A percentile compares a stretch with the other conserved stretches of the same genome.
These are phyloP conservation scores for Begonia loranthoides DNA, from an alignment of 306 rosid genomes.

Conservation along the genomic window DNA sequence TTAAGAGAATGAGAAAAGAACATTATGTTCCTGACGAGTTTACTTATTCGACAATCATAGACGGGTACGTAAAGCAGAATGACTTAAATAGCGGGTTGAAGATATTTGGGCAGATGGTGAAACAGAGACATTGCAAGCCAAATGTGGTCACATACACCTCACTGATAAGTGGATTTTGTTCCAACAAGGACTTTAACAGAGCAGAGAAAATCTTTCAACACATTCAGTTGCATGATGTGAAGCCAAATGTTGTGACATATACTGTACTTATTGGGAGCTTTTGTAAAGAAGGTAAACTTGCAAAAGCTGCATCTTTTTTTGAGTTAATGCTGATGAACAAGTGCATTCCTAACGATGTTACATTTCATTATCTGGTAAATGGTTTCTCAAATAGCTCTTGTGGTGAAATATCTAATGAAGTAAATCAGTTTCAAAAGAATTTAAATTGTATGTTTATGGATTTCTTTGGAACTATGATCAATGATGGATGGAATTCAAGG, in stretches of 20 bases:
- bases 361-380: slow-evolving; percentile 58
- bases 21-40: slow-evolving; percentile 48
- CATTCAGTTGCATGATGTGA: slow-evolving; percentile 45
- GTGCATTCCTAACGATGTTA: slow-evolving; percentile 57
- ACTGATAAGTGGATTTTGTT: slow-evolving; percentile 63
- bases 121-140: slow-evolving; percentile 32
- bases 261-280: slow-evolving; percentile 55
- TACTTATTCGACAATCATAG: slow-evolving; percentile 67
- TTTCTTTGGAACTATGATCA: slow-evolving; percentile 44
- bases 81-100: slow-evolving; percentile 41
- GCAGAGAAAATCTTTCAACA: slow-evolving; percentile 46
- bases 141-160: slow-evolving; percentile 68
- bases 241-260: slow-evolving; percentile 79
- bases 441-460: slow-evolving; percentile 31
- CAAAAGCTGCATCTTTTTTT: slow-evolving; percentile 50
- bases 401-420: slow-evolving; percentile 9
- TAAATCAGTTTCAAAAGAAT: slow-evolving; percentile 13
- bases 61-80: slow-evolving; percentile 58
- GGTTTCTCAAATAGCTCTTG: slow-evolving; percentile 37
- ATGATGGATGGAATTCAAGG: slow-evolving; percentile 42
- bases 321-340: slow-evolving; percentile 59
- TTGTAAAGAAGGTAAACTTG: slow-evolving; percentile 40
- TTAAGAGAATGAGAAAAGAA: slow-evolving; percentile 30
- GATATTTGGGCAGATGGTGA: slow-evolving; percentile 56
- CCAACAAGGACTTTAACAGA: slow-evolving; percentile 28